These are phyloP conservation scores for Dactylella cylindrospora DNA, from an alignment of 2,329 filamentous ascomycete genomes.

Conservation along the genomic window DNA sequence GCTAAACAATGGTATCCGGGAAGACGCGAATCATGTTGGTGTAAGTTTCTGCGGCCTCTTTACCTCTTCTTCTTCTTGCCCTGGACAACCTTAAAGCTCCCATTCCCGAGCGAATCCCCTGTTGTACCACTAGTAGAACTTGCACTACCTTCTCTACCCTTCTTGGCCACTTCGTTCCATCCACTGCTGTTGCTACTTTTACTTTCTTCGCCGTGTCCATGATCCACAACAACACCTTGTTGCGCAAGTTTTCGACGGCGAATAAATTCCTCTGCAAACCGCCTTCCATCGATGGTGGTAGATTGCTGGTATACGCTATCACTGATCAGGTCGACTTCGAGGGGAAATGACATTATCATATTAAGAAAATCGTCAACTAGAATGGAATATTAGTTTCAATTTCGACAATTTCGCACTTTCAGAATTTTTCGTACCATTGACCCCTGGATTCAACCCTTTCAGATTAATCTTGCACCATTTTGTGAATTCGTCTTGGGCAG, in stretches of 20 bases:
- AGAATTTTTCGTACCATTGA: constrained; percentile 61
- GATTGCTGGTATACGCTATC: constrained; percentile 87
- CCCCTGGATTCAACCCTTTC: constrained; percentile 69
- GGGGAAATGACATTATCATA: constrained; percentile 72
- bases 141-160: constrained; percentile 32
- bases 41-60: not conserved
- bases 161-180: constrained; percentile 96
- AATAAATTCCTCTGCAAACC: constrained; percentile 92
- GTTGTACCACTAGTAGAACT: not conserved
- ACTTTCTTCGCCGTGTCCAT: constrained; percentile 57
- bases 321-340: constrained; percentile 77
- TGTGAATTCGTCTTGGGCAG: constrained; percentile 84
- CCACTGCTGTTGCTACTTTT: constrained; percentile 63
- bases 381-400: constrained; percentile 52
- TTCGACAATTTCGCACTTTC: not conserved
- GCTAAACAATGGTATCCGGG: not conserved
- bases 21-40: constrained; percentile 1
- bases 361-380: constrained; percentile 78
- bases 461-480: constrained; percentile 88
- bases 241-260: constrained; percentile 90
- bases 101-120: constrained; percentile 20
- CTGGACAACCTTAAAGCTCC: constrained; percentile 36
- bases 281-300: constrained; percentile 84
- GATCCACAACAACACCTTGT: constrained; percentile 79
- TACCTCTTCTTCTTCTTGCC: constrained; percentile 44